Conservation (phyloP, 129 eudicot species). For the Mikania micrantha region DNA sequence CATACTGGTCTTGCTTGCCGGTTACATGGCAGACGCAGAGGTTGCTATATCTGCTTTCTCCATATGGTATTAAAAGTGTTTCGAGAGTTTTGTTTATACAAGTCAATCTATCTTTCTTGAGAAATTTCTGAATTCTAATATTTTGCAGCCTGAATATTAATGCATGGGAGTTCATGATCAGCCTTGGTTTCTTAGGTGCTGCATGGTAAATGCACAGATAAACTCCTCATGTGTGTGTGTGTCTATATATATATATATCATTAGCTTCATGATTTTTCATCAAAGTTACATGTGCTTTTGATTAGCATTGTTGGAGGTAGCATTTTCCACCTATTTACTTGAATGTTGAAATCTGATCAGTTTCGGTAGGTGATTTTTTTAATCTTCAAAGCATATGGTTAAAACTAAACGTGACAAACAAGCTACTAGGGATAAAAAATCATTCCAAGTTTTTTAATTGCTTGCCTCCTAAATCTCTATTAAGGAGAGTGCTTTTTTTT, state of each 20-base stretch:
- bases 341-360: background rate
- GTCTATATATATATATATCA: background rate
- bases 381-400: background rate
- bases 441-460: background rate
- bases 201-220: constrained; percentile 51
- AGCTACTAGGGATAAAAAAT: background rate
- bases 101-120: background rate
- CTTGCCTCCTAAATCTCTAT: background rate
- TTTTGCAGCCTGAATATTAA: constrained; percentile 60
- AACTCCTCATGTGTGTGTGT: no score
- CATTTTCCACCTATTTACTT: background rate
- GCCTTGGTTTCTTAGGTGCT: constrained; percentile 82
- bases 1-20: constrained; percentile 57
- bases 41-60: constrained; percentile 83
- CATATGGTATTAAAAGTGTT: constrained; percentile 42
- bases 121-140: background rate
- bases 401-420: background rate
- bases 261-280: background rate
- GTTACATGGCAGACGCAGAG: constrained; percentile 70
- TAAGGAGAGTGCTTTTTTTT: background rate
- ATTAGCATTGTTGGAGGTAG: background rate
- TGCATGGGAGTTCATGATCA: constrained; percentile 68
- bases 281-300: background rate
- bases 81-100: background rate
- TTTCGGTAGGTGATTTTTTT: background rate